Evolutionary conservation across 176 grass and related monocot genomes (phyloP), one percentile per base, ranked within the genome.

Genomic region (Tillandsia leiboldiana): DNA sequence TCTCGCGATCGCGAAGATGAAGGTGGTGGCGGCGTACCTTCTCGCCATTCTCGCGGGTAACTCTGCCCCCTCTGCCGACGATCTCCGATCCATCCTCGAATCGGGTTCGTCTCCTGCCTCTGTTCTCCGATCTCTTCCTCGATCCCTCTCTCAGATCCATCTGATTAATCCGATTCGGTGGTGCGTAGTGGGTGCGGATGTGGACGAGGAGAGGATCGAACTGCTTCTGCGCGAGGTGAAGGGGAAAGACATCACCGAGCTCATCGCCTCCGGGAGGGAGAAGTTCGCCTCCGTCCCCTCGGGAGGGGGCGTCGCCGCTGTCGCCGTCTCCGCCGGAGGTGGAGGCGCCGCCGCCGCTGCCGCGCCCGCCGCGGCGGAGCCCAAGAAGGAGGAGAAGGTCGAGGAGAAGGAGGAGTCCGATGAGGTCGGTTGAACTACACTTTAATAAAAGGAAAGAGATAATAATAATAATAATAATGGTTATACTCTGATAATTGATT

Each of bases 381-480:
- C 74, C 0, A 88, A 88, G 78, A 88, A 88, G 33, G 86, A 88
- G 78, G 81, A 84, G 9, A 84, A 84, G 67, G 86, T 78, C 3
- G 81, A 84, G 51, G 86, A 88, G 78, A 88, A 88, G 70, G 86
- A 88, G 74, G 86, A 88, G 28, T 84, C 81, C 1, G 81, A 88
- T 56, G 86, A 88, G 57, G 86, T 42, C 33, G 33, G 7, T 42
- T 42, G 1, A 5, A 42, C 33, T 8, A 42, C 3, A 42, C 6
- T 6, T 42, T 6, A 42, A 7, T 42, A 42, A 42, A 42, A 42
- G 33, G 33, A 42, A 42, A 42, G 33, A 42, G 33, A 42, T 33
- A 5, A 33, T 42, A 7, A 42, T 42, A 42, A 42, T 42, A 42
- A 42, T 42, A 42, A 42, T 42, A 42, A 6, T 42, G 33, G 3